These are phyloP conservation scores for Aspergillus biplanus DNA, from an alignment of 495 filamentous ascomycete genomes.

Conservation along the genomic window DNA sequence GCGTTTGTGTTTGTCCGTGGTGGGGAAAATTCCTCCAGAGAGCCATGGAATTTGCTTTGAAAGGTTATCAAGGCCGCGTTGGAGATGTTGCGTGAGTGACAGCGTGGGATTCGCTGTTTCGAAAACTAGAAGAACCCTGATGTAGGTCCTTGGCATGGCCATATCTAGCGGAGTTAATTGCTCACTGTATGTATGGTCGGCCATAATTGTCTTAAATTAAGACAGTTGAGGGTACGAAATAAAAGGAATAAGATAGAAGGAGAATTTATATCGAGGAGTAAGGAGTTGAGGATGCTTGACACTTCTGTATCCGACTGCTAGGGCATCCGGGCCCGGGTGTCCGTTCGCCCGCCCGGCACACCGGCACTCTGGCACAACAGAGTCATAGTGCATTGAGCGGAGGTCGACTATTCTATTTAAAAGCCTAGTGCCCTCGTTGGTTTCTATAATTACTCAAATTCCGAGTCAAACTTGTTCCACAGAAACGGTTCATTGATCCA, in stretches of 20 bases:
- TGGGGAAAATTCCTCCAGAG: constrained; percentile 10
- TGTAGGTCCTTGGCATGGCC: constrained; percentile 17
- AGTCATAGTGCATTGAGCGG: too few species aligned
- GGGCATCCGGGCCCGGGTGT: too few species aligned
- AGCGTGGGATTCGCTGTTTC: background rate
- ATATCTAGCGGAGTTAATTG: constrained; percentile 16
- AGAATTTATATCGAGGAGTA: too few species aligned
- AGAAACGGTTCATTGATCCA: constrained; percentile 14
- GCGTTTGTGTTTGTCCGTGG: background rate
- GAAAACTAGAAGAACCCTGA: constrained; percentile 18
- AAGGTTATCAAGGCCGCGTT: constrained; percentile 12
- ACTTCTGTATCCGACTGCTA: too few species aligned
- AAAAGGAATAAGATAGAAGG: too few species aligned
- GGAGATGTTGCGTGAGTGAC: constrained; percentile 8
- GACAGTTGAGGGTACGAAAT: too few species aligned
- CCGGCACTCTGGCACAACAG: too few species aligned
- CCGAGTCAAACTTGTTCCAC: constrained; percentile 9
- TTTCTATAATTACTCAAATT: background rate
- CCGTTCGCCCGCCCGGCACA: too few species aligned
- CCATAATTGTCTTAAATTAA: background rate
- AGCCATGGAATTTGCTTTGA: constrained; percentile 17
- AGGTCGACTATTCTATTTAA: too few species aligned
- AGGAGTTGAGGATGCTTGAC: too few species aligned
- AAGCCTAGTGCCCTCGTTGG: too few species aligned
- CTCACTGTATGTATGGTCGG: background rate